Conservation (phyloP, 306 rosid species). For the Ziziphus jujuba region DNA sequence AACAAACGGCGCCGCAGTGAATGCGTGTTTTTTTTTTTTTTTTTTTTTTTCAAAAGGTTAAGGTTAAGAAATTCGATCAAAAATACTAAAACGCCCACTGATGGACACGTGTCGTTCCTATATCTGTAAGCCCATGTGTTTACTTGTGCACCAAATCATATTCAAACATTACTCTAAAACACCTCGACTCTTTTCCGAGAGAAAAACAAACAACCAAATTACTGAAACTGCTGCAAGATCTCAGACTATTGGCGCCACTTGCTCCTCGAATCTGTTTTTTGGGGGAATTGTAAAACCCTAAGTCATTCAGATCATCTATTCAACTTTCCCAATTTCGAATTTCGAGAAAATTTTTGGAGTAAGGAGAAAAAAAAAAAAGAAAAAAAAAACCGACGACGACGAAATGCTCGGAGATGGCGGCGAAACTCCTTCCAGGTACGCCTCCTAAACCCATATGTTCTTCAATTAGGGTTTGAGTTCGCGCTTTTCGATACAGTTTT, state of each 20-base stretch:
- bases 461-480: not conserved
- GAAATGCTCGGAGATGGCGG: conserved; percentile 65
- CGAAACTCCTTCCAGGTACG: conserved; percentile 82
- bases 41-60: not conserved
- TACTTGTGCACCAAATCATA: not conserved
- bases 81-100: not conserved
- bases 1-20: conserved; percentile 8
- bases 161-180: not conserved
- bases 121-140: not conserved
- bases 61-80: not conserved
- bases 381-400: not conserved
- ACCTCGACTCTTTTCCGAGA: not conserved
- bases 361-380: conserved; percentile 8
- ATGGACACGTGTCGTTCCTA: not conserved
- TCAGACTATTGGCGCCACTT: conserved; percentile 13
- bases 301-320: not conserved
- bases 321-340: not conserved
- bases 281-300: no score
- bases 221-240: conserved; percentile 22
- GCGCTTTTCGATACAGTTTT: not conserved
- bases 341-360: not conserved
- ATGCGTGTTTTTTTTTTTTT: conserved; percentile 40
- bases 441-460: not conserved
- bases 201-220: not conserved
- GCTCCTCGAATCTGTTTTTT: conserved; percentile 1